A percentile compares a stretch with the other conserved stretches of the same genome.
phyloP scores from a whole-genome alignment of 2,329 filamentous ascomycete species.

The Coniochaeta hoffmannii region DNA sequence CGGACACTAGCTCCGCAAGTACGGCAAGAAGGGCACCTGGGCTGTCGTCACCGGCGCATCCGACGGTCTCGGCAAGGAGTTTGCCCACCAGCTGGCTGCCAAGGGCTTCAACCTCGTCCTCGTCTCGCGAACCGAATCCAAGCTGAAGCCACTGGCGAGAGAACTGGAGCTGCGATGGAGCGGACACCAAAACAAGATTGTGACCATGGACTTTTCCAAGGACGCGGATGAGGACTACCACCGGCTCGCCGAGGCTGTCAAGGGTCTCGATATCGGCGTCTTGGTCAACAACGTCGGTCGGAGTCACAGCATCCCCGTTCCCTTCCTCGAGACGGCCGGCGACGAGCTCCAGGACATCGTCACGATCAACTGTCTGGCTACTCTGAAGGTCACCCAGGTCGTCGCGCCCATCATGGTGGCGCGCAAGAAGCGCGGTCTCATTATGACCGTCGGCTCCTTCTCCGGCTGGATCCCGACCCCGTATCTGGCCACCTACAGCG shows the following conservation, averaged over 20 bases:
- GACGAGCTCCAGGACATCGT: constrained; percentile 85
- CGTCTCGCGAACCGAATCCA: constrained; percentile 89
- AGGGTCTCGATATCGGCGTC: constrained; percentile 73
- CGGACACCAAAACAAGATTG: constrained; percentile 59
- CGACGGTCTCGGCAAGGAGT: constrained; percentile 96
- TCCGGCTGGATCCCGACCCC: constrained; percentile 89
- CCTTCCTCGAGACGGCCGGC: constrained; percentile 72
- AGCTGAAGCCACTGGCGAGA: constrained; percentile 68
- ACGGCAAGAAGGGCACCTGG: constrained; percentile 89
- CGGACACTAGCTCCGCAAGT: constrained; percentile 69
- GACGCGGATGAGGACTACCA: constrained; percentile 77
- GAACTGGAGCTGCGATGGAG: constrained; percentile 68
- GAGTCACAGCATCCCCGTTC: constrained; percentile 86
- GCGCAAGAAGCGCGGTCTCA: constrained; percentile 78
- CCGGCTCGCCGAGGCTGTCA: constrained; percentile 58
- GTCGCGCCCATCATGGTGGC: constrained; percentile 78
- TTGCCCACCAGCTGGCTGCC: constrained; percentile 77
- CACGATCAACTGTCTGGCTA: constrained; percentile 90
- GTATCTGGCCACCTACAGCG: constrained; percentile 89
- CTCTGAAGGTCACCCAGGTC: constrained; percentile 78
- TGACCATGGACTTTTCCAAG: constrained; percentile 87
- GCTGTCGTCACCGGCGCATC: constrained; percentile 91
- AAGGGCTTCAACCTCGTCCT: constrained; percentile 95
- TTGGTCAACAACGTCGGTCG: constrained; percentile 96
- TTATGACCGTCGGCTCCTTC: constrained; percentile 96